Evolutionary conservation across 164 flowering plant species (phyloP).

Genomic region (Vitis rotundifolia): DNA sequence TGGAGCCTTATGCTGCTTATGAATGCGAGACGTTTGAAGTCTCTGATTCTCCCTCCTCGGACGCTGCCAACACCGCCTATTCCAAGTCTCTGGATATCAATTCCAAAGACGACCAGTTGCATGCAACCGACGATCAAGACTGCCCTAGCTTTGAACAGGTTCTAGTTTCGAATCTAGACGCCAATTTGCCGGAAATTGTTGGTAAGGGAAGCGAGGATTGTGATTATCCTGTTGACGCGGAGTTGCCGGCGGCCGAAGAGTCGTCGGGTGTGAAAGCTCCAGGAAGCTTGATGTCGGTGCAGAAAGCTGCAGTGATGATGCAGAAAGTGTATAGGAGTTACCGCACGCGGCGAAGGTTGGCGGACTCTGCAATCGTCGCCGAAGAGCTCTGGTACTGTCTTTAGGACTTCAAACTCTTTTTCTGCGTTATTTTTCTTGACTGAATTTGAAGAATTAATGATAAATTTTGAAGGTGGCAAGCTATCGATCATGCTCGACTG

Average conservation of each 20-base stretch:
- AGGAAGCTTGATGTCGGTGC: background rate
- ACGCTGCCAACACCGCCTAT: background rate
- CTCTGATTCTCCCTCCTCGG: background rate
- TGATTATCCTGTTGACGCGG: background rate
- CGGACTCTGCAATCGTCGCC: slow-evolving; percentile 81
- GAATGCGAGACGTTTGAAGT: background rate
- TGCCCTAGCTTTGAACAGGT: no score
- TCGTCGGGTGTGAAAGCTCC: background rate
- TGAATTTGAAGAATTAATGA: background rate
- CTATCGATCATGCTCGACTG: slow-evolving; percentile 64
- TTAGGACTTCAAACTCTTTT: background rate
- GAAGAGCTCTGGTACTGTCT: slow-evolving; percentile 71
- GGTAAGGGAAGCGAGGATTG: background rate
- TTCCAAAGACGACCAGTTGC: no score
- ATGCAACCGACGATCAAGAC: no score
- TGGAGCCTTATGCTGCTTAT: slow-evolving; percentile 1
- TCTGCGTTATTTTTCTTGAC: background rate
- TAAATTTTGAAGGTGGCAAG: slow-evolving; percentile 65
- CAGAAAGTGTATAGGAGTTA: slow-evolving; percentile 80
- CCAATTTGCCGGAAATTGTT: background rate
- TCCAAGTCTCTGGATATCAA: background rate
- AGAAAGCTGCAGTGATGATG: slow-evolving; percentile 42
- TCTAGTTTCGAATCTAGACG: background rate
- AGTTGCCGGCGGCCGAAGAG: background rate
- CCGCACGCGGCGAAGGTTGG: slow-evolving; percentile 75